These are phyloP conservation scores for Nakaseomyces delphensis DNA, from an alignment of 1,139 yeast species.

Conservation along the genomic window DNA sequence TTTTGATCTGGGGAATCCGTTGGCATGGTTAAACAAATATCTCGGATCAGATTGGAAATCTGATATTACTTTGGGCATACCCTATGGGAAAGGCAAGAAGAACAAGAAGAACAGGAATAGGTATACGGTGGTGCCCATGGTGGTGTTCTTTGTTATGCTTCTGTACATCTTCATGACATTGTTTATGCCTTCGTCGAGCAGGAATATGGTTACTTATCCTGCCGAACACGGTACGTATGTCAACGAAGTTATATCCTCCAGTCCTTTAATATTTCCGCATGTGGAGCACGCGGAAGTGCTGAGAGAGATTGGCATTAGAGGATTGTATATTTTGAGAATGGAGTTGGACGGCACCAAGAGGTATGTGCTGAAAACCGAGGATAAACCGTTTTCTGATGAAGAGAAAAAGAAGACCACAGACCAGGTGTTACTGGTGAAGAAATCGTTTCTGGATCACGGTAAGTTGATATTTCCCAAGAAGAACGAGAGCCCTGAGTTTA, in stretches of 20 bases:
- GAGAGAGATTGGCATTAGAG: slow-evolving; percentile 45
- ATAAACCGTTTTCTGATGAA: slow-evolving; percentile 35
- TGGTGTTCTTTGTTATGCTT: slow-evolving; percentile 2
- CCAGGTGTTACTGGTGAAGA: slow-evolving; percentile 40
- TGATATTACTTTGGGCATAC: not conserved
- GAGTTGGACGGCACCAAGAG: slow-evolving; percentile 38
- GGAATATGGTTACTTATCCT: slow-evolving; percentile 14
- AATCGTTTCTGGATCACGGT: slow-evolving; percentile 56
- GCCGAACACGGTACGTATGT: slow-evolving; percentile 36
- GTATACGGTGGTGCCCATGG: slow-evolving; percentile 5
- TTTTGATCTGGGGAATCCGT: not conserved
- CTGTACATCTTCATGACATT: not conserved
- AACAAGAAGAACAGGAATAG: slow-evolving; percentile 1
- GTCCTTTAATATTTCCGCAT: slow-evolving; percentile 54
- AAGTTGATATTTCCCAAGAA: slow-evolving; percentile 44
- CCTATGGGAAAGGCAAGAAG: not conserved
- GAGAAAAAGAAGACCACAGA: slow-evolving; percentile 36
- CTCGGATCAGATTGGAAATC: not conserved
- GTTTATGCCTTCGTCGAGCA: not conserved
- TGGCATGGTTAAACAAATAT: not conserved
- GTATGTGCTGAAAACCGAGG: slow-evolving; percentile 41
- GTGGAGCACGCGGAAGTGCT: slow-evolving; percentile 56
- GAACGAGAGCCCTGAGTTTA: slow-evolving; percentile 51
- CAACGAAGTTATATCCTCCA: slow-evolving; percentile 40
- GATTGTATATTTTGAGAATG: slow-evolving; percentile 40